Evolutionary conservation across 148 eudicot species (phyloP).

Genomic region (Selenicereus undatus): DNA sequence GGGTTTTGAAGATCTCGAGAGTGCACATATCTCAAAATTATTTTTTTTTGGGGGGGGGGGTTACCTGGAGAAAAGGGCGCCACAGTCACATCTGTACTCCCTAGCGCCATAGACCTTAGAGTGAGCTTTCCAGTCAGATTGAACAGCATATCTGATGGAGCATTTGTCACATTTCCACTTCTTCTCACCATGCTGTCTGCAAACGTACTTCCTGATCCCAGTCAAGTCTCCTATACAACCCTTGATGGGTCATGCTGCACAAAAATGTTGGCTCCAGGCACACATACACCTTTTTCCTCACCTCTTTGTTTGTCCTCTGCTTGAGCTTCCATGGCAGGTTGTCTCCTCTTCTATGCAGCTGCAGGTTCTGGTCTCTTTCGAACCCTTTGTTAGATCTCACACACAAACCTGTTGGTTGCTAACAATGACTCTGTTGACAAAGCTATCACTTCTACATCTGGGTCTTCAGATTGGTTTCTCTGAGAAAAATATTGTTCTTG

Average conservation of each 20-base stretch:
- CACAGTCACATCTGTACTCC: conserved; percentile 97
- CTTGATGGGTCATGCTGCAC: conserved; percentile 88
- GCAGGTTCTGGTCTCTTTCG: conserved; percentile 91
- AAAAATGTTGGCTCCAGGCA: conserved; percentile 76
- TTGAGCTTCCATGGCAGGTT: conserved; percentile 98
- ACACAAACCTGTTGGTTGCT: conserved; percentile 81
- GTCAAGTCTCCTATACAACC: conserved; percentile 87
- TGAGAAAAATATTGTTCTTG: conserved; percentile 34
- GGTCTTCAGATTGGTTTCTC: conserved; percentile 28
- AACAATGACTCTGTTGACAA: conserved; percentile 69
- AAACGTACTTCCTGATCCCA: conserved; percentile 83
- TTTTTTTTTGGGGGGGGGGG: not conserved
- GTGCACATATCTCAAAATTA: not conserved
- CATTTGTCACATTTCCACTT: conserved; percentile 96
- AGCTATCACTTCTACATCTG: conserved; percentile 86
- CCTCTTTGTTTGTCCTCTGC: conserved; percentile 56
- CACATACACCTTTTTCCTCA: conserved; percentile 76
- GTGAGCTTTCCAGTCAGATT: conserved; percentile 97
- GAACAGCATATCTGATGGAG: conserved; percentile 86
- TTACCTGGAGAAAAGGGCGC: conserved; percentile 95
- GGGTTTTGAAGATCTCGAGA: not conserved
- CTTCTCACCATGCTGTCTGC: conserved; percentile 92
- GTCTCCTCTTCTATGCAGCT: conserved; percentile 89
- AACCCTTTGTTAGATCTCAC: conserved; percentile 94
- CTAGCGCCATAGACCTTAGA: conserved; percentile 88